Conservation (phyloP, 495 filamentous ascomycete genomes). For the Apodospora peruviana region DNA sequence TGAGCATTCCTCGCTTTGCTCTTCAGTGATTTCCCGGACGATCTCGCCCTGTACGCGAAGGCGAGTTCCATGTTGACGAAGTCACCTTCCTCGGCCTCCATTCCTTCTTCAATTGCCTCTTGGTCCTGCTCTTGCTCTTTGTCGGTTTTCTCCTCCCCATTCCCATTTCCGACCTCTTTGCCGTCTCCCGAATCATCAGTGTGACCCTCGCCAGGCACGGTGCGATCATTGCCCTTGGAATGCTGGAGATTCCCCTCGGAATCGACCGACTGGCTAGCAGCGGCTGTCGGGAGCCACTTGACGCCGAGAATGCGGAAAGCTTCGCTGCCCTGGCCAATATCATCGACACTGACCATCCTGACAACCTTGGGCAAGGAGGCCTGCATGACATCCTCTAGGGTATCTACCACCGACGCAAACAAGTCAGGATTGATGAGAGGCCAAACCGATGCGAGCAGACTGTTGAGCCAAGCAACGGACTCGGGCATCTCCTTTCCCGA, state of each 20-base stretch:
- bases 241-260: conserved; percentile 44
- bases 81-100: conserved; percentile 69
- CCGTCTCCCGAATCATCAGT: conserved; percentile 17
- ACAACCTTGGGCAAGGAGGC: conserved; percentile 57
- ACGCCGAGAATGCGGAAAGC: conserved; percentile 58
- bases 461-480: conserved; percentile 63
- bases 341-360: conserved; percentile 63
- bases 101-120: conserved; percentile 50
- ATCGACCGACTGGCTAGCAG: conserved; percentile 52
- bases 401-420: conserved; percentile 58
- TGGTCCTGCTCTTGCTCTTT: conserved; percentile 29
- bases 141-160: conserved; percentile 24
- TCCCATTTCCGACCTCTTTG: conserved; percentile 18
- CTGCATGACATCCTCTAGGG: conserved; percentile 69
- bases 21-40: conserved; percentile 49
- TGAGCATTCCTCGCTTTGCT: conserved; percentile 64
- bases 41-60: conserved; percentile 60
- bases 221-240: conserved; percentile 42
- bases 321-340: conserved; percentile 65
- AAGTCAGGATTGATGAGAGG: conserved; percentile 66
- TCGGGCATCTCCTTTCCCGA: conserved; percentile 45
- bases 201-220: conserved; percentile 36
- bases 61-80: conserved; percentile 67
- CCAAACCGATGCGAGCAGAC: conserved; percentile 57
- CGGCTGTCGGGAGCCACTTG: conserved; percentile 60